Evolutionary conservation across 176 grass and related monocot genomes (phyloP), one percentile per base, ranked within the genome.

Genomic region (Oryza officinalis): DNA sequence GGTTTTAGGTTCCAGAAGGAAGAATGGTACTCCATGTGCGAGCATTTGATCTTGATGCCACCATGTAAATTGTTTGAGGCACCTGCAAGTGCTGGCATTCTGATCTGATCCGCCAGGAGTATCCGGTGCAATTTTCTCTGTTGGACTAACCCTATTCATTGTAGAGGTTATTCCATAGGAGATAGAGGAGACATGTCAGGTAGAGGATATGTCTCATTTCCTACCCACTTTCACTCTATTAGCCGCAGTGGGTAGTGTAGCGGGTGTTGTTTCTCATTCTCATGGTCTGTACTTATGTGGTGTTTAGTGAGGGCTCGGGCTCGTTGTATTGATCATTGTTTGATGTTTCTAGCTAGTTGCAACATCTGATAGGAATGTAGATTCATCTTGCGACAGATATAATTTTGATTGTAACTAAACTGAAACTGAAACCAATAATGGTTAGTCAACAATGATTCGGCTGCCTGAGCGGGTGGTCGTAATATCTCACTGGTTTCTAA

Each of bases 381-480:
- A 28, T 5, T 73, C 47, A 74, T 41, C 43, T 41, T 69, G 27
- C 65, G 45, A 44, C 23, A 63, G 50, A 27, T 86, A 77, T 80
- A 86, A 52, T 67, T 59, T 70, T 69, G 45, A 32, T 67, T 86
- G 84, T 86, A 86, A 74, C 44, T 80, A 67, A 73, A 86, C 31
- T 7, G 60, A 74, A 74, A 80, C 44, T 11, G 61, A 74, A 80
- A 80, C 61, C 38, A 80, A 80, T 67, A 80, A 80, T 80, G 83
- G 49, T 47, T 37, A 79, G 78, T 47, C 67, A 33, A 85, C 46
- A 37, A 57, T 57, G 57, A 61, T 61, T 61, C 57, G 57, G 20
- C 57, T 61, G 57, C 57, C 22, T 61, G 57, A 22, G 52, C 52
- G 52, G 6, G 57, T 25, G 57, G n/a, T 11, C 3, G 9, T 25